Evolutionary conservation across 2,329 filamentous ascomycete genomes (phyloP), one percentile per base, ranked within the genome.

Genomic region (Pseudomassariella vexata): DNA sequence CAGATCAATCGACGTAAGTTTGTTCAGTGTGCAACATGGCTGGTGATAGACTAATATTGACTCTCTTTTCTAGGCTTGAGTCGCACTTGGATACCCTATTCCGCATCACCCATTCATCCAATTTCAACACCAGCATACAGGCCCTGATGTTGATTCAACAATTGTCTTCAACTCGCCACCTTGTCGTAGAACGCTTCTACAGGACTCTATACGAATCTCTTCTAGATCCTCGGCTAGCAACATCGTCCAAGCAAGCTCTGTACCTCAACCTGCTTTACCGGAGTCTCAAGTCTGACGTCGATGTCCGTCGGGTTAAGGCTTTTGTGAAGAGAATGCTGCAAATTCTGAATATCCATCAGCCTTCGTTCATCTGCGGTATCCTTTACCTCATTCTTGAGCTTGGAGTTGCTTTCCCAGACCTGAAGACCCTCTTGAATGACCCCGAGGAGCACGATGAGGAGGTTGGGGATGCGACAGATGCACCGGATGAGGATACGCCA

Each of bases 61-160:
- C n/a, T n/a, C n/a, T n/a, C n/a, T n/a, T n/a, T n/a, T n/a, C 8
- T 42, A 84, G 79, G 16, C 76, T 96, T 44, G 85, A 94, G 50
- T 79, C 82, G 37, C 90, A 98, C 52, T 76, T 98, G 36, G 84
- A 96, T 53, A 95, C 90, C 3, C 73, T 98, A 17, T 98, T 95
- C 72, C 82, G 79, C 48, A 92, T 98, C 49, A 94, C 92, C 0
- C 92, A 98, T 60, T 96, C 90, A 1, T 87, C 90, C 35, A 98
- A 98, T 59, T 96, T 98, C 73, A 98, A 96, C 63, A 98, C 92
- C 1, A 92, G 88, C 53, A 86, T 98, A 22, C 92, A 98, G 60
- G 90, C 92, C 20, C 73, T 98, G 43, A 83, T 95, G 63, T 68
- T 98, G 28, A 94, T 98, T 44, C 92, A 96, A 55, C 92, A 96